Evolutionary conservation across 2,329 filamentous ascomycete genomes (phyloP).

Genomic region (Fragosphaeria purpurea): DNA sequence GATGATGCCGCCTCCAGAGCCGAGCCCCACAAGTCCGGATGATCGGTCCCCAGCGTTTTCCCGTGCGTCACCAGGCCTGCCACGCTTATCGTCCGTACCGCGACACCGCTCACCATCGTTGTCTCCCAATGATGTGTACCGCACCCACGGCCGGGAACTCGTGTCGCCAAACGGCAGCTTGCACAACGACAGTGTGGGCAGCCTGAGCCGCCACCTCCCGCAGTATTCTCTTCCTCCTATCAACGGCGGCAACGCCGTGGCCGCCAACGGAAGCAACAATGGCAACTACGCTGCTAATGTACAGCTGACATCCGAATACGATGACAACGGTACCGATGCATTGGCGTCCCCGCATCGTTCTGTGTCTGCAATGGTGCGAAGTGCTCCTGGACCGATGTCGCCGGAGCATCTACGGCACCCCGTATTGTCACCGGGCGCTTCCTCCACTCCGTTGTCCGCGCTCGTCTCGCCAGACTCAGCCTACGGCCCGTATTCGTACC

Average conservation of each 20-base stretch:
- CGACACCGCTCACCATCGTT: conserved; percentile 35
- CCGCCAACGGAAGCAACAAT: no score
- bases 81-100: conserved; percentile 21
- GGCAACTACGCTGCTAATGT: no score
- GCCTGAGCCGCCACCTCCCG: conserved; percentile 19
- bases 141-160: conserved; percentile 29
- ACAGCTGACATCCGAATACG: conserved; percentile 28
- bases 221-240: conserved; percentile 24
- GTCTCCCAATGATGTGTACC: conserved; percentile 36
- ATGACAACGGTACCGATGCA: conserved; percentile 34
- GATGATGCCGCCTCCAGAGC: not conserved
- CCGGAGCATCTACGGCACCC: not conserved
- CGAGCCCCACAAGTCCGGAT: not conserved
- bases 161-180: conserved; percentile 39
- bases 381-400: no score
- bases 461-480: no score
- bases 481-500: no score
- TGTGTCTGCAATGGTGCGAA: no score
- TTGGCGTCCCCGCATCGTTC: conserved; percentile 15
- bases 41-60: conserved; percentile 7
- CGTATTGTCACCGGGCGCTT: no score
- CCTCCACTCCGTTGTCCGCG: no score
- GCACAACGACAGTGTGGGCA: conserved; percentile 25
- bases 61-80: conserved; percentile 23
- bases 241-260: conserved; percentile 21